phyloP scores from a whole-genome alignment of 257 asterid genomes.

The Datura wrightii region DNA sequence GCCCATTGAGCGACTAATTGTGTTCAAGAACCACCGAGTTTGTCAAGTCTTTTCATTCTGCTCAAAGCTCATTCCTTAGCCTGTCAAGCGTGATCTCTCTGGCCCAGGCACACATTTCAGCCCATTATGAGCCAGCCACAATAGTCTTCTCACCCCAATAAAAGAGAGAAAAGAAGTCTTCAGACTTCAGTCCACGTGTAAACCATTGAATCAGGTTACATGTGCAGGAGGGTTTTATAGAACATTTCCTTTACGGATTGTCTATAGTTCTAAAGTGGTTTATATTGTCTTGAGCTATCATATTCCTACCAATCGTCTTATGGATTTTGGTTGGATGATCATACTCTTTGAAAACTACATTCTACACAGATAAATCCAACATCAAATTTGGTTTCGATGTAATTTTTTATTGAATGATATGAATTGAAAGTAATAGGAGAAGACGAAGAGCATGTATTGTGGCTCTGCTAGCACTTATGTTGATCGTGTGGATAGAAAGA shows the following conservation, averaged over 20 bases:
- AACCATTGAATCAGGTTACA: constrained; percentile 24
- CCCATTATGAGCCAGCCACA: constrained; percentile 2
- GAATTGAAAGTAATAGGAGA: background rate
- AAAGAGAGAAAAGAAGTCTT: background rate
- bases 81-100: background rate
- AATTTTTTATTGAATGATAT: background rate
- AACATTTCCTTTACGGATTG: background rate
- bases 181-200: background rate
- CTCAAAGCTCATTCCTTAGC: background rate
- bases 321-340: background rate
- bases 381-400: background rate
- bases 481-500: constrained; percentile 15
- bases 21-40: background rate
- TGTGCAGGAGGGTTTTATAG: background rate
- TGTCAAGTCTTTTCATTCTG: constrained; percentile 3
- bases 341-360: background rate
- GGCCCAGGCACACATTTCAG: constrained; percentile 23
- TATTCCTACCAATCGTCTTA: background rate
- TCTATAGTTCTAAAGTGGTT: background rate
- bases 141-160: background rate
- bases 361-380: constrained; percentile 1
- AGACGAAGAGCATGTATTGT: background rate
- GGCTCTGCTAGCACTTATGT: constrained; percentile 17
- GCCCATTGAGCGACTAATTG: background rate
- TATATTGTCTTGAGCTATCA: background rate